phyloP scores from a whole-genome alignment of 305 asterid species.

The Salvia sclarea region DNA sequence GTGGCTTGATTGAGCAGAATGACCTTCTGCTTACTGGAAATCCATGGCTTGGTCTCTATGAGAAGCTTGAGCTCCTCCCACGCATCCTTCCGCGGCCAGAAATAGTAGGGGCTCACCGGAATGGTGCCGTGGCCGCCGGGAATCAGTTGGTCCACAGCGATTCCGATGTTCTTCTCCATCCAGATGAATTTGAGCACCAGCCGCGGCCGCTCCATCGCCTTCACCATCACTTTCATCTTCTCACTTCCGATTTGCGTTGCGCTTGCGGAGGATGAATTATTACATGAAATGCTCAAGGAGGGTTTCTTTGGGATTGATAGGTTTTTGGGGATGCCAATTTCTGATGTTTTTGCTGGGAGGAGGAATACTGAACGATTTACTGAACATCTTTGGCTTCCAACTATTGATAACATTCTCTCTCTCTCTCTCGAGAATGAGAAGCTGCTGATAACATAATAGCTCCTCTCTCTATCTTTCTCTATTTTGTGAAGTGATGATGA shows the following conservation, averaged over 20 bases:
- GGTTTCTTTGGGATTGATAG: constrained; percentile 16
- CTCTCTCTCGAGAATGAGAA: not conserved
- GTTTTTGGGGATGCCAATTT: constrained; percentile 16
- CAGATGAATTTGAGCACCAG: constrained; percentile 50
- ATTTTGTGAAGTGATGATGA: not conserved
- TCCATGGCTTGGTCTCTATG: constrained; percentile 51
- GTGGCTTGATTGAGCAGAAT: constrained; percentile 53
- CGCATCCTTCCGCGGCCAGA: constrained; percentile 59
- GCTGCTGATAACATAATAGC: not conserved
- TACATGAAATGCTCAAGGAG: constrained; percentile 26
- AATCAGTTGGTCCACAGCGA: constrained; percentile 47
- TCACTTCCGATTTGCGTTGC: not conserved
- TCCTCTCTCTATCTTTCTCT: not conserved
- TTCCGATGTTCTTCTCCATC: constrained; percentile 57
- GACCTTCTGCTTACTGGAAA: constrained; percentile 42
- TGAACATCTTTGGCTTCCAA: constrained; percentile 5
- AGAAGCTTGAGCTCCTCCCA: constrained; percentile 49
- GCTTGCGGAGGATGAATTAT: constrained; percentile 15
- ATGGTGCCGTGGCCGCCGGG: constrained; percentile 48
- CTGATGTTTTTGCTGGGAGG: constrained; percentile 1
- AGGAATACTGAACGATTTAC: not conserved
- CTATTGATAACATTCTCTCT: constrained; percentile 28
- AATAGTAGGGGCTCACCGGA: constrained; percentile 51
- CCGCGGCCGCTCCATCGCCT: constrained; percentile 46
- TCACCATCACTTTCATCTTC: constrained; percentile 45